Base-by-base conservation (phyloP, 805 yeast species). In the Metschnikowia chrysomelidarum region DNA sequence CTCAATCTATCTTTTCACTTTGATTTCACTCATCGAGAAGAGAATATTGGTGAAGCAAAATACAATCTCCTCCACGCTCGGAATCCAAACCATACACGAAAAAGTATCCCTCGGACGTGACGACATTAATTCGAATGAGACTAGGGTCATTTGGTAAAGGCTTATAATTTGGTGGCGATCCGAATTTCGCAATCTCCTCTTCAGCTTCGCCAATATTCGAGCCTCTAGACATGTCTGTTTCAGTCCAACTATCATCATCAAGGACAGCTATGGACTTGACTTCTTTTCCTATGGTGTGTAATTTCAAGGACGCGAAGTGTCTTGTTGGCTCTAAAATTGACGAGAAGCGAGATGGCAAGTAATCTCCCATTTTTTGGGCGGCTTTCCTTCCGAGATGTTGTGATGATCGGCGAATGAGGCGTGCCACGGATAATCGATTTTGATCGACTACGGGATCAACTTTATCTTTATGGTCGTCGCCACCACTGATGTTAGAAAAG, bases 41-140 rank as follows among this genome's bases (percentile, higher is more conserved):
- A 5, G 82, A 72, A 51, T 79, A 82, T 51, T 87, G 95, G 42
- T 80, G 77, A 36, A 85, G 64, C 42, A 87, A 64, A 24, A 82
- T 76, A 60, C 98, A 91, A 54, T 89, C 96, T 2, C 98, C 98
- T 1, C 98, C 98, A 35, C 89, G 63, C 42, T 82, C 94, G 0
- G 93, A 81, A 43, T 87, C 93, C 29, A 91, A 63, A 2, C 82
- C 82, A 57, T 87, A 91, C 32, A 83, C 85, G 50, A 82, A 83
- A 47, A 85, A 82, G 46, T 74, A 76, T 0, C 98, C 98, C 38
- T 80, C 85, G 0, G 82, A 73, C 1, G 95, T 86, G 3, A 87
- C 86, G 5, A 88, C 91, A 39, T 78, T 72, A 10, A 78, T 78
- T 49, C 74, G 75, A 57, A 49, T 53, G 19, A 65, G 47, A 19